Percentiles rank a stretch among this genome's conserved stretches.
Conservation (phyloP, 257 asterid species). For the Solanum raphanifolium region DNA sequence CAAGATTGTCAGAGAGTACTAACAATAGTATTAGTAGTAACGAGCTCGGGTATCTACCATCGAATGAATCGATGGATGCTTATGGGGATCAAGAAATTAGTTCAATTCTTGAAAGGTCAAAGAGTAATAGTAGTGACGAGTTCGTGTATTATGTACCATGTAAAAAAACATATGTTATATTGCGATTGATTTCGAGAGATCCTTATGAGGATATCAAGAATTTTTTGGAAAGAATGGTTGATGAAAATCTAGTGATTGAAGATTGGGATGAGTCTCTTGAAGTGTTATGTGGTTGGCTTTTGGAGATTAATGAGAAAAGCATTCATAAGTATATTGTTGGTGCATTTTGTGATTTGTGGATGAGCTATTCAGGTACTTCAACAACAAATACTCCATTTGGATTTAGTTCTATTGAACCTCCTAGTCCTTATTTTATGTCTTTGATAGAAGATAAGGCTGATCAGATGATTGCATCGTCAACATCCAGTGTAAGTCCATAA, state of each 20-base stretch:
- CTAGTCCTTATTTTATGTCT: slow-evolving; percentile 22
- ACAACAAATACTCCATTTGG: slow-evolving; percentile 21
- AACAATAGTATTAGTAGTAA: background rate
- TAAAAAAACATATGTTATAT: background rate
- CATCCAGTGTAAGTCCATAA: background rate
- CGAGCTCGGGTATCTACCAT: background rate
- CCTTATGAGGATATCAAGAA: slow-evolving; percentile 10
- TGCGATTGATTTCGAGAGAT: background rate
- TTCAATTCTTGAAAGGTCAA: background rate
- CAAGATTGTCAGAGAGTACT: too few species aligned
- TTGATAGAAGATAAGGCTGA: background rate
- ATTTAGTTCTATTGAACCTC: slow-evolving; percentile 18
- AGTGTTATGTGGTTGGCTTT: slow-evolving; percentile 28
- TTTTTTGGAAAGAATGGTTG: slow-evolving; percentile 62
- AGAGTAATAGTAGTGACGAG: too few species aligned
- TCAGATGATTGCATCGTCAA: background rate
- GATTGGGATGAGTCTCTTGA: slow-evolving; percentile 38
- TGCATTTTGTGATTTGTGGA: slow-evolving; percentile 40
- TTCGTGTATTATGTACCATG: background rate
- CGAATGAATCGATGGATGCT: slow-evolving; percentile 14
- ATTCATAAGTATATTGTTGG: slow-evolving; percentile 44
- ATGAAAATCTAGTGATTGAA: slow-evolving; percentile 16
- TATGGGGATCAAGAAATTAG: slow-evolving; percentile 12
- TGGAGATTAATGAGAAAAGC: slow-evolving; percentile 24
- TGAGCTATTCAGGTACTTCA: slow-evolving; percentile 16